Conservation (phyloP, 1,139 yeast genomes). For the Groenewaldozyma auringiensis region DNA sequence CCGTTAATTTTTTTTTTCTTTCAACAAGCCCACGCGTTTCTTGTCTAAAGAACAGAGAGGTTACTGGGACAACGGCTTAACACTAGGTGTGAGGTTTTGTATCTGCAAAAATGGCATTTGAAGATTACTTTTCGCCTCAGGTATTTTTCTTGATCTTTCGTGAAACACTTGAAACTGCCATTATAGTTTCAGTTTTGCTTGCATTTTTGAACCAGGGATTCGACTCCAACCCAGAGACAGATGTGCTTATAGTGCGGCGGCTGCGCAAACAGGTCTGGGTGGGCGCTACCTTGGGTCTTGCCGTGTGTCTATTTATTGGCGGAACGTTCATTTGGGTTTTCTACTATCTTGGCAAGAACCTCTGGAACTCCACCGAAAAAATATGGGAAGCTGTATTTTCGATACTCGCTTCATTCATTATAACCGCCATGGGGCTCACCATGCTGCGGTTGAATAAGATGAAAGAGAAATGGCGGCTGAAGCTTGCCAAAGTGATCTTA, state of each 20-base stretch:
- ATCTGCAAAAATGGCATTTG: conserved; percentile 31
- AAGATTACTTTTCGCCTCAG: conserved; percentile 58
- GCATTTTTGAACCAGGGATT: conserved; percentile 68
- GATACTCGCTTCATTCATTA: conserved; percentile 68
- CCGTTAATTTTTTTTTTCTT: too few species aligned
- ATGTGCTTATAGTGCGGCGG: conserved; percentile 44
- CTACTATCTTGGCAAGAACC: conserved; percentile 68
- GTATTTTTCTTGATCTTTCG: conserved; percentile 77
- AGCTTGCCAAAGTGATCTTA: conserved; percentile 47
- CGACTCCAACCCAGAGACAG: conserved; percentile 22
- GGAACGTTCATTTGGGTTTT: conserved; percentile 66
- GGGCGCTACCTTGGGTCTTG: conserved; percentile 67
- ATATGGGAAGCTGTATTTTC: conserved; percentile 91
- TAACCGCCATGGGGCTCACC: conserved; percentile 84
- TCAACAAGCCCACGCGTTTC: too few species aligned
- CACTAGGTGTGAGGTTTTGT: too few species aligned
- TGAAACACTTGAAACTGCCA: conserved; percentile 82
- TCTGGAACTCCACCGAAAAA: conserved; percentile 77
- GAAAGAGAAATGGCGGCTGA: conserved; percentile 81
- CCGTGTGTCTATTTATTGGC: conserved; percentile 71
- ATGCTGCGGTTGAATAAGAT: conserved; percentile 75
- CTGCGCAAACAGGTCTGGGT: conserved; percentile 72
- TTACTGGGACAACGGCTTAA: too few species aligned
- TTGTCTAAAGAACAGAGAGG: too few species aligned
- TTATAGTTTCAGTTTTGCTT: conserved; percentile 73